Base-by-base conservation (phyloP, 2,329 filamentous ascomycete genomes). In the Aaosphaeria pasadenensis region DNA sequence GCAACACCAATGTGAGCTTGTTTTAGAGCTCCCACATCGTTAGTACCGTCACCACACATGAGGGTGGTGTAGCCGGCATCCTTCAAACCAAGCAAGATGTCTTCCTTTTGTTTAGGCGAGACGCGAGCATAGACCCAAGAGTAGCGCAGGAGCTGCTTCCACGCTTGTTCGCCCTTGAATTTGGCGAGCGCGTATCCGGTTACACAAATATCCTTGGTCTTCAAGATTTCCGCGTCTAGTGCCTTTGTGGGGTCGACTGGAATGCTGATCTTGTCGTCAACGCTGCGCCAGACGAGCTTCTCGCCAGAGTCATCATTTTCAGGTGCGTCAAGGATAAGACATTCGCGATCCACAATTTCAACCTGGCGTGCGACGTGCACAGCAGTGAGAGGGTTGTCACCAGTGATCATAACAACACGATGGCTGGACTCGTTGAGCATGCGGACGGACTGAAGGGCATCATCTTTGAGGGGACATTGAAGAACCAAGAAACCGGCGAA, bases 381-480 rank as follows among this genome's bases (percentile, higher is more conserved):
- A 56, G 94, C 94, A 38, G 94, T 99, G 45, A 99, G 80, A 9
- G 94, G 92, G 70, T 99, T 99, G 71, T 99, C 94, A 67, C 94
- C 94, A 51, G 94, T 99, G 57, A 99, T 99, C 94, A 99, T 99
- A 59, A 99, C 88, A 42, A 96, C 91, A 60, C 94, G 89, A 71
- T 99, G 94, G 74, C 91, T 97, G 73, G 92, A 97, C 77, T 99
- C 94, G 67, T 96, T 99, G 60, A 99, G 81, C 90, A 97, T 96
- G 56, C 88, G 89, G 38, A 99, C 89, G 36, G 94, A 86, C 69
- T 94, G 86, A 73, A 95, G 88, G 42, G 94, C 94, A 69, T 99
- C 94, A 29, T 96, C 91, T 74, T 99, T 99, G 48, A 99, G 79
- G 5, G 94, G 94, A 63, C 91, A 96, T 70, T 96, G 92, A 30